Evolutionary conservation across 208 protist genomes (phyloP), one percentile per base, ranked within the genome.

Genomic region (Lotmaria passim): DNA sequence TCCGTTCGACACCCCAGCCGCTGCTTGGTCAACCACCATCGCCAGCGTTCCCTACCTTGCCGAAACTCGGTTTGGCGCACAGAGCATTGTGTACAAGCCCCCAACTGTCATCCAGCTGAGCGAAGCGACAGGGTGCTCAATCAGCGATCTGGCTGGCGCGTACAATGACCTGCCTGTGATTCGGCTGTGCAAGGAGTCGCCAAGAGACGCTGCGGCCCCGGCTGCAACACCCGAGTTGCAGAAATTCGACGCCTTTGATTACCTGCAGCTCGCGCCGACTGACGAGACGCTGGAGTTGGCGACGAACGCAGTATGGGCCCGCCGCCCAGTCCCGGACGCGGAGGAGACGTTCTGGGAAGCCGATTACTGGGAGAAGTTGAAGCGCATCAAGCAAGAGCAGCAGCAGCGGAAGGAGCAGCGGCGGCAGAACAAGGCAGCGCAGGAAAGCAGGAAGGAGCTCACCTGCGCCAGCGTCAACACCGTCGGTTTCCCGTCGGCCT

Each of bases 291-390:
- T 89, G 21, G 87, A 85, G 48, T 41, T 80, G 61, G 87, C 88
- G 14, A 73, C 73, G n/a, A 68, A 82, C 48, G 77, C 74, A 10
- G 44, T 74, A 31, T 78, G 85, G 71, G 59, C 79, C 39, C 59
- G 74, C 30, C 76, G 77, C 7, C 65, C 69, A 8, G 68, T 62
- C n/a, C 51, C 75, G 15, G 75, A 84, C 21, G 69, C 61, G 19
- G 86, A 91, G 60, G 79, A 91, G 65, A 83, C 77, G 14, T 89
- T 83, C 50, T 89, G 82, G 82, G 85, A 85, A 38, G 75, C 78
- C 14, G 81, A 87, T 30, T 91, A 86, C 62, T 91, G 86, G 86
- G 61, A 68, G 50, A 53, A 78, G 12, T 39, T 91, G 57, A 50
- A 62, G 30, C 52, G 58, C 30, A 60, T 53, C 10, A 70, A 67